Percentiles rank a stretch among this genome's conserved stretches.
phyloP scores from a whole-genome alignment of 2,329 filamentous ascomycete species.

The Clonostachys rhizophaga region DNA sequence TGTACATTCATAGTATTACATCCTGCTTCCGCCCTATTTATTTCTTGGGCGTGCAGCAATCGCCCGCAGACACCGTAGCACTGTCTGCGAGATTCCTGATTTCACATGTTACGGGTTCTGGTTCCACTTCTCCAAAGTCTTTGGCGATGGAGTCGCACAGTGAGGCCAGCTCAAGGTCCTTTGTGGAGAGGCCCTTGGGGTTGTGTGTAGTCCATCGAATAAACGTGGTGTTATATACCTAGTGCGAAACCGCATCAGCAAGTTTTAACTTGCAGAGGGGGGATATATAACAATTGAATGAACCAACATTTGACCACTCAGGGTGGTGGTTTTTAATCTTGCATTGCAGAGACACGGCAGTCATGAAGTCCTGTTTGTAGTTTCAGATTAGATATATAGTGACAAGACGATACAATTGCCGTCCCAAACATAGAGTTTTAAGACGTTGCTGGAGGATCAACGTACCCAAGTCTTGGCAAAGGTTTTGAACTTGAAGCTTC shows the following conservation, averaged over 20 bases:
- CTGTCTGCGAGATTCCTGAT: conserved; percentile 39
- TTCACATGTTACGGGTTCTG: conserved; percentile 22
- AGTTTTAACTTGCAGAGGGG: neutral
- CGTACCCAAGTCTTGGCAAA: conserved; percentile 63
- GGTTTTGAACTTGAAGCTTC: conserved; percentile 59
- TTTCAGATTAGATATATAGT: no score
- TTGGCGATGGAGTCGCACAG: conserved; percentile 56
- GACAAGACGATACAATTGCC: no score
- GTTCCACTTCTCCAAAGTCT: conserved; percentile 49
- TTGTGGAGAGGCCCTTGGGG: conserved; percentile 58
- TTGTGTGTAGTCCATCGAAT: conserved; percentile 72
- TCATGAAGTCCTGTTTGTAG: conserved; percentile 65
- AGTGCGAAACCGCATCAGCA: neutral
- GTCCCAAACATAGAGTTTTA: neutral
- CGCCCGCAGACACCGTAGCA: conserved; percentile 38
- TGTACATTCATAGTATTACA: no score
- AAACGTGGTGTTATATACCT: conserved; percentile 67
- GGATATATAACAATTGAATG: no score
- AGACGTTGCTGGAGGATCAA: conserved; percentile 5
- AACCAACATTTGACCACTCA: conserved; percentile 67
- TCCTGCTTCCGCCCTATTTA: conserved; percentile 3
- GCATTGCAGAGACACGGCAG: conserved; percentile 63
- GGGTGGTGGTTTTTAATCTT: conserved; percentile 68
- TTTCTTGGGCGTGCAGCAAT: conserved; percentile 49
- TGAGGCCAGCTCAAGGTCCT: conserved; percentile 57